Base-by-base conservation (phyloP, 2,329 filamentous ascomycete genomes). In the Aureobasidium sp. region DNA sequence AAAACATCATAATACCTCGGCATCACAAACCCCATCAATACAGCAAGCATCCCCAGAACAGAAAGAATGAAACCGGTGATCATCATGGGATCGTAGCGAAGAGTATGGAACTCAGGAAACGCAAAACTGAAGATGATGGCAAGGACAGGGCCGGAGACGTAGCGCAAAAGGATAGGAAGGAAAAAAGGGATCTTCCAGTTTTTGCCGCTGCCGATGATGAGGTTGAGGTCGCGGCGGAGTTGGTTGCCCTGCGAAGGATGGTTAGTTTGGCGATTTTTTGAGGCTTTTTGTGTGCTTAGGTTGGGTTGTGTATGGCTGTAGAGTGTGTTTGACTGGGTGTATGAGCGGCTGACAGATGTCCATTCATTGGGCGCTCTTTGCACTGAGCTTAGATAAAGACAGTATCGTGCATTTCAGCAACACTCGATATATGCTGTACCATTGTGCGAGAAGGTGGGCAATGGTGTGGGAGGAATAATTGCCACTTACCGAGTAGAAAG, bases 131-230 rank as follows among this genome's bases (percentile, higher is more conserved):
- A 81, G 57, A 82, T 76, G 63, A 82, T 82, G 59, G 76, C 75
- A 1, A 82, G 73, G 21, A 80, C 75, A 0, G 79, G 81, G 0
- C 75, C 79, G 14, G 77, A 76, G 39, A 82, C 66, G 63, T 81
- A 82, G 25, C 80, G 79, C 0, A 82, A 69, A 0, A 84, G 71
- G 1, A 78, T 68, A 0, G 78, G 77, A 72, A 81, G 80, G 67
- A 82, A 80, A 58, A 66, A 62, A 0, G 82, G 81, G 29, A 85
- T 82, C 3, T 69, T 76, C 82, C 81, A 84, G 70, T 85, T 84
- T 41, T 78, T 79, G 55, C 80, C 81, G 3, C 72, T 73, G 9
- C 79, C 81, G 27, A 85, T 77, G 34, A 82, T 78, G 4, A 77
- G 67, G 63, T 84, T 84, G 29, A 84, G 76, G 65, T 84, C 82